These are phyloP conservation scores for Verticillium zaregamsianum DNA, from an alignment of 2,329 filamentous ascomycete genomes.

Conservation along the genomic window DNA sequence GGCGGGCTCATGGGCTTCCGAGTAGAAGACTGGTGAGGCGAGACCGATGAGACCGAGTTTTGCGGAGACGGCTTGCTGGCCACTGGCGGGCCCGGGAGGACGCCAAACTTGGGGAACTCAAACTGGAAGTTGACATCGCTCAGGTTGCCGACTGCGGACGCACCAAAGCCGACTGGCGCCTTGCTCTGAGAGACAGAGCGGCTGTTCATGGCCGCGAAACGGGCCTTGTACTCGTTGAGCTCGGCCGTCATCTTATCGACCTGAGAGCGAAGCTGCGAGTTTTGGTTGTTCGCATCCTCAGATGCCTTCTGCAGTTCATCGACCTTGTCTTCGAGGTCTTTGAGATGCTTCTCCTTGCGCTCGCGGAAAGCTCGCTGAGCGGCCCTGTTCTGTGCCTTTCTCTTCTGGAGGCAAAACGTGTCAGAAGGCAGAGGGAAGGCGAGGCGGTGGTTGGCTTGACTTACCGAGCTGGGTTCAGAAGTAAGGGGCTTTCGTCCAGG, in stretches of 20 bases:
- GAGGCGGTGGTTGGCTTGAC: constrained; percentile 24
- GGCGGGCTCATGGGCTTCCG: constrained; percentile 29
- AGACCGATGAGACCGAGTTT: constrained; percentile 8
- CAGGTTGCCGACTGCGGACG: constrained; percentile 51
- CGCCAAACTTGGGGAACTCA: constrained; percentile 92
- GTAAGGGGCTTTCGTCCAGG: constrained; percentile 93
- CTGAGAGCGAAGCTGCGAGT: constrained; percentile 76
- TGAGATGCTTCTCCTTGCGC: constrained; percentile 87
- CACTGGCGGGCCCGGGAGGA: constrained; percentile 49
- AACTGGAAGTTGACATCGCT: constrained; percentile 85
- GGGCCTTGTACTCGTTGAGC: constrained; percentile 86
- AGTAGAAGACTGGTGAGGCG: constrained; percentile 10
- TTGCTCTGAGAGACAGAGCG: constrained; percentile 13
- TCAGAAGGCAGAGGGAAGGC: constrained; percentile 1
- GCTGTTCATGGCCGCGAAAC: constrained; percentile 57
- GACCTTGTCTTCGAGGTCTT: constrained; percentile 77
- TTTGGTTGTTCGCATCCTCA: constrained; percentile 79
- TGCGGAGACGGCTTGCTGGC: constrained; percentile 16
- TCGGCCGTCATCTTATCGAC: constrained; percentile 84
- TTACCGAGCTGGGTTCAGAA: constrained; percentile 90
- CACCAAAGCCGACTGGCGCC: constrained; percentile 35
- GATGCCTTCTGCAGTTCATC: constrained; percentile 77
- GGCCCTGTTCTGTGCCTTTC: constrained; percentile 92
- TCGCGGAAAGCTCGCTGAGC: constrained; percentile 92
- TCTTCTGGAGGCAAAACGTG: constrained; percentile 57